Evolutionary conservation across 768 basidiomycete genomes (phyloP).

Genomic region (Lactarius pseudohatsudake): DNA sequence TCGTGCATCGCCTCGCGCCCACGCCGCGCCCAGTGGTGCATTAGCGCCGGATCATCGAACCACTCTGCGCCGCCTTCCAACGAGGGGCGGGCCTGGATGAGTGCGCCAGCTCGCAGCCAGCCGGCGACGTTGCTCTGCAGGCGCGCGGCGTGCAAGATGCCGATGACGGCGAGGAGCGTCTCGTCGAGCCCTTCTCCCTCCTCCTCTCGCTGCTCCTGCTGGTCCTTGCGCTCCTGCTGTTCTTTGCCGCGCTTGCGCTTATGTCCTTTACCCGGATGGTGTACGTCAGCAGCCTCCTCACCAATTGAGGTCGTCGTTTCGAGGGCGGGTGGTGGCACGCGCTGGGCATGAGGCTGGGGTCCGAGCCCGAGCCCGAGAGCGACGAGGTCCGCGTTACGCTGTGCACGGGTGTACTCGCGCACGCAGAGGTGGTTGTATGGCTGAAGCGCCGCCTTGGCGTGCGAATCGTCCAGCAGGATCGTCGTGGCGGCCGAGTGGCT

Average conservation of each 20-base stretch:
- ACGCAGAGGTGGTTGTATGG: slow-evolving; percentile 83
- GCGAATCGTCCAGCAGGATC: slow-evolving; percentile 53
- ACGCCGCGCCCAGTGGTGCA: slow-evolving; percentile 51
- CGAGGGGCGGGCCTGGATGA: slow-evolving; percentile 35
- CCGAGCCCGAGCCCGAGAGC: slow-evolving; percentile 24
- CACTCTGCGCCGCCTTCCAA: slow-evolving; percentile 38
- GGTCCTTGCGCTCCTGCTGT: not conserved
- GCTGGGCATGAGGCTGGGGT: not conserved
- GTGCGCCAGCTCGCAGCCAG: slow-evolving; percentile 62
- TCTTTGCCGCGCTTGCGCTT: slow-evolving; percentile 11
- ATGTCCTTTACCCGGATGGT: slow-evolving; percentile 3
- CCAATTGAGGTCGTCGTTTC: not conserved
- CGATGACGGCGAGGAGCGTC: slow-evolving; percentile 64
- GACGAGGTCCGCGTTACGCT: slow-evolving; percentile 43
- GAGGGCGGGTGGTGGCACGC: slow-evolving; percentile 21
- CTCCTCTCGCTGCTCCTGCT: slow-evolving; percentile 3
- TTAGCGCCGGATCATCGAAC: slow-evolving; percentile 49
- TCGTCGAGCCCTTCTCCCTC: slow-evolving; percentile 42
- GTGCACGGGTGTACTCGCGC: slow-evolving; percentile 56
- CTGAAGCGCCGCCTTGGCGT: slow-evolving; percentile 59
- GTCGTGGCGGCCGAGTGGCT: slow-evolving; percentile 48
- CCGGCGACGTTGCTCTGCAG: slow-evolving; percentile 61
- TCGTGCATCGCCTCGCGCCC: slow-evolving; percentile 51
- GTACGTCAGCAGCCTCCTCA: slow-evolving; percentile 26
- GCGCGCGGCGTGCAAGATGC: slow-evolving; percentile 61